Evolutionary conservation across 2,329 filamentous ascomycete genomes (phyloP).

Genomic region (Neopestalotiopsis rosae): DNA sequence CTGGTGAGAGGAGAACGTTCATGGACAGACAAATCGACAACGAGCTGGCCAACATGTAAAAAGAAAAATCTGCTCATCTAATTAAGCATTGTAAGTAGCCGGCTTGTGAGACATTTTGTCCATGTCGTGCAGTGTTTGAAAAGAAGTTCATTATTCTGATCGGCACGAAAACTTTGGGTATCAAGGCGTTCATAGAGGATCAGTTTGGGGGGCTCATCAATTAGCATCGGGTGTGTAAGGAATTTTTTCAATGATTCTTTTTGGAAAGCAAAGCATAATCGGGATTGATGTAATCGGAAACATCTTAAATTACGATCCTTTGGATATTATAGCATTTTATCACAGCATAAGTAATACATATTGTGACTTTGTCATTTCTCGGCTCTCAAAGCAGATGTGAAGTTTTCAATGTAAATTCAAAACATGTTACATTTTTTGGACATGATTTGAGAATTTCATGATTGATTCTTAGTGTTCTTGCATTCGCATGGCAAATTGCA

Average conservation of each 20-base stretch:
- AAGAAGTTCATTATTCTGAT: neutral
- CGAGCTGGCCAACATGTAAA: conserved; percentile 89
- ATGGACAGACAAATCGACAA: conserved; percentile 92
- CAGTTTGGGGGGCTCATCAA: neutral
- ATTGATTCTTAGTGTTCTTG: too few species aligned
- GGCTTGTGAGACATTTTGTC: neutral
- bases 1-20: conserved; percentile 85
- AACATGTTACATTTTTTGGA: too few species aligned
- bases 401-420: too few species aligned
- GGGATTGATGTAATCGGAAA: neutral
- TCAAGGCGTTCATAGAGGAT: neutral
- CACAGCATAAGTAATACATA: neutral
- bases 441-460: too few species aligned
- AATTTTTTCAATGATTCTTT: neutral
- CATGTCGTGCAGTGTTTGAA: too few species aligned
- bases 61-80: neutral
- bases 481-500: too few species aligned
- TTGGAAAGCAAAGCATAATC: neutral
- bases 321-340: neutral
- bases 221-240: neutral
- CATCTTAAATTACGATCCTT: neutral
- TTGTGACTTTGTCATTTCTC: neutral
- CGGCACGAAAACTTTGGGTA: neutral
- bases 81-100: neutral
- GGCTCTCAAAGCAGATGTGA: too few species aligned